phyloP scores from a whole-genome alignment of 2,329 filamentous ascomycete species.

The Diaporthe capsici region DNA sequence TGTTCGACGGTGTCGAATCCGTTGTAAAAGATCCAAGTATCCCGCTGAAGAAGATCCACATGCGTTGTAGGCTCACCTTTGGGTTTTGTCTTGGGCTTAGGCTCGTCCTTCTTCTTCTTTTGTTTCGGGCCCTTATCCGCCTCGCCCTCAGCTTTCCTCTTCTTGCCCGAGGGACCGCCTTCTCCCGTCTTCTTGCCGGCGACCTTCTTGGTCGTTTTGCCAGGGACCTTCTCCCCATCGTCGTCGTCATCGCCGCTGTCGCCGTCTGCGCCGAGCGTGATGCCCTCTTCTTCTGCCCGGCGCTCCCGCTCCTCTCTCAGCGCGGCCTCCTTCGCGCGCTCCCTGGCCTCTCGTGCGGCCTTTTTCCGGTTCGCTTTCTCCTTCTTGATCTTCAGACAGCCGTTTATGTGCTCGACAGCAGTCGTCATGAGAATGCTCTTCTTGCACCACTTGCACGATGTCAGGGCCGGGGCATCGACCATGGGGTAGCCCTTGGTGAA shows the following conservation, averaged over 20 bases:
- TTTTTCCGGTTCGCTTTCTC: conserved; percentile 85
- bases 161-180: conserved; percentile 78
- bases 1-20: neutral
- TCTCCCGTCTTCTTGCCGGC: conserved; percentile 75
- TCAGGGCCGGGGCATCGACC: conserved; percentile 82
- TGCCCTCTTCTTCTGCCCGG: conserved; percentile 63
- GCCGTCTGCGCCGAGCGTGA: conserved; percentile 57
- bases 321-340: conserved; percentile 74
- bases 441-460: conserved; percentile 95
- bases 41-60: conserved; percentile 8
- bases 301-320: conserved; percentile 67
- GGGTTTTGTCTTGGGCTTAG: conserved; percentile 87
- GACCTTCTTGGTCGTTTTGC: conserved; percentile 71
- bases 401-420: conserved; percentile 84
- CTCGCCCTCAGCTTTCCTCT: conserved; percentile 81
- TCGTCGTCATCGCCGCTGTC: conserved; percentile 66
- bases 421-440: conserved; percentile 84
- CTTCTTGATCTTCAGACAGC: conserved; percentile 87
- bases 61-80: conserved; percentile 69
- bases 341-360: conserved; percentile 78
- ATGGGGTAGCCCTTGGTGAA: conserved; percentile 87
- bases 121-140: conserved; percentile 87
- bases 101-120: conserved; percentile 96
- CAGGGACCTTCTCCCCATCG: conserved; percentile 58
- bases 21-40: neutral